phyloP scores from a whole-genome alignment of 495 filamentous ascomycete genomes.

The Podospora tetraspora region DNA sequence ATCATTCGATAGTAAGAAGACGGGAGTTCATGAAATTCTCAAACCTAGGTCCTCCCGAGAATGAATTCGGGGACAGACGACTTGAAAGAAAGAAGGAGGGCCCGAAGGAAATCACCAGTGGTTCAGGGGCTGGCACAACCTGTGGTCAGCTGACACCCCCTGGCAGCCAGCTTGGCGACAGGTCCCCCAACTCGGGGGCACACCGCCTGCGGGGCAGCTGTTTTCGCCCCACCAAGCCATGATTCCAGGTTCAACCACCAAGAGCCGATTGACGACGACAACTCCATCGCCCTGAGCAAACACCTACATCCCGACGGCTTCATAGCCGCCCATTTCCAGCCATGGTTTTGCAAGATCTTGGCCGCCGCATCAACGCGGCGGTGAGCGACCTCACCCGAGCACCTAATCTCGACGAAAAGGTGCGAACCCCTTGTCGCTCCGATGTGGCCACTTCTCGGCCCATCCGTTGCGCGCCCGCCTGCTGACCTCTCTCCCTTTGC shows the following conservation, averaged over 20 bases:
- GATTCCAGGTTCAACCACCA: not conserved
- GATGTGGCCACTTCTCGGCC: not conserved
- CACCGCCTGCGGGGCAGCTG: not conserved
- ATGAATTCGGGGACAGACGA: too few species aligned
- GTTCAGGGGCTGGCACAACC: not conserved
- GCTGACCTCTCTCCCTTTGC: constrained; percentile 2
- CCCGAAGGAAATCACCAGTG: too few species aligned
- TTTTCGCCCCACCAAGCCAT: not conserved
- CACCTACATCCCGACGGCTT: constrained; percentile 7
- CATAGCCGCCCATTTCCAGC: constrained; percentile 22
- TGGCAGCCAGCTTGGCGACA: not conserved
- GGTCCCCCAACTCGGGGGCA: not conserved
- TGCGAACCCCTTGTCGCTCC: constrained; percentile 22
- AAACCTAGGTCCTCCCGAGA: too few species aligned
- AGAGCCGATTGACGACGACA: not conserved
- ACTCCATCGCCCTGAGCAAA: not conserved
- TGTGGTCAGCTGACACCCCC: not conserved
- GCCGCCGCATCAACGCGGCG: constrained; percentile 95
- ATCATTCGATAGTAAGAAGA: too few species aligned
- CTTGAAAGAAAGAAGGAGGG: too few species aligned
- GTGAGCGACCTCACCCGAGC: constrained; percentile 90
- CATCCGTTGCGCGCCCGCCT: constrained; percentile 4
- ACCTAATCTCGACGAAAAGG: constrained; percentile 94
- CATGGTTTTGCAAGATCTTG: constrained; percentile 99
- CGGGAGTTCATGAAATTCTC: too few species aligned